These are phyloP conservation scores for Kwoniella shandongensis DNA, from an alignment of 768 basidiomycete species.

Conservation along the genomic window DNA sequence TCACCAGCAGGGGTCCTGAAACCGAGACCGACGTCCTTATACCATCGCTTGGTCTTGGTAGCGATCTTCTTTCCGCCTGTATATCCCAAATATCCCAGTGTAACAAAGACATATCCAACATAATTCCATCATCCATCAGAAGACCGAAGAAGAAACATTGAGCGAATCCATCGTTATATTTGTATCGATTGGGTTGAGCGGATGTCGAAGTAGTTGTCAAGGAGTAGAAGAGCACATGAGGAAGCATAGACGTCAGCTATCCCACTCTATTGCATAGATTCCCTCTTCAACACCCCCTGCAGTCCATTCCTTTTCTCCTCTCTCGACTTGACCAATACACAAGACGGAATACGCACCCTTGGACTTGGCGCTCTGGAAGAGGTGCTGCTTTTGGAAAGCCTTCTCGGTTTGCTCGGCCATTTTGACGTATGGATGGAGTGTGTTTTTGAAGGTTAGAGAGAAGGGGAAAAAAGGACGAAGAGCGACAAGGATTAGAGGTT, in stretches of 20 bases:
- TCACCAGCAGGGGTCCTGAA: conserved; percentile 81
- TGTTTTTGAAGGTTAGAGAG: conserved; percentile 19
- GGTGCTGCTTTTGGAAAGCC: conserved; percentile 94
- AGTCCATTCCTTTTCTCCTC: neutral
- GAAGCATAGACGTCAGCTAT: conserved; percentile 13
- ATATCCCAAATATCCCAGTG: conserved; percentile 7
- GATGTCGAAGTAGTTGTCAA: neutral
- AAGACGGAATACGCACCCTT: conserved; percentile 65
- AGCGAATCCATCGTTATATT: neutral
- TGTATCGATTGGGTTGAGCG: neutral
- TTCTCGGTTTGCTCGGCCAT: conserved; percentile 79
- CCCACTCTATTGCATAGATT: neutral
- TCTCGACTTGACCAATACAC: neutral
- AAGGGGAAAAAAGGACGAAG: conserved; percentile 4
- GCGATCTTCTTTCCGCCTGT: conserved; percentile 84
- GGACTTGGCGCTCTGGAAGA: conserved; percentile 96
- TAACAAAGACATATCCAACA: conserved; percentile 4
- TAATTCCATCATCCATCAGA: conserved; percentile 12
- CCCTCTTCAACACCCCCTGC: neutral
- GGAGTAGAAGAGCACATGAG: conserved; percentile 5
- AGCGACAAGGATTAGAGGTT: neutral
- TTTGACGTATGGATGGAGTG: conserved; percentile 30
- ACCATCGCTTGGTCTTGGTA: conserved; percentile 97
- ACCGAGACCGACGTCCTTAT: conserved; percentile 95
- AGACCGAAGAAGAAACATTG: neutral